These are phyloP conservation scores for Tephrocybe sp. DNA, from an alignment of 768 basidiomycete genomes.

Conservation along the genomic window DNA sequence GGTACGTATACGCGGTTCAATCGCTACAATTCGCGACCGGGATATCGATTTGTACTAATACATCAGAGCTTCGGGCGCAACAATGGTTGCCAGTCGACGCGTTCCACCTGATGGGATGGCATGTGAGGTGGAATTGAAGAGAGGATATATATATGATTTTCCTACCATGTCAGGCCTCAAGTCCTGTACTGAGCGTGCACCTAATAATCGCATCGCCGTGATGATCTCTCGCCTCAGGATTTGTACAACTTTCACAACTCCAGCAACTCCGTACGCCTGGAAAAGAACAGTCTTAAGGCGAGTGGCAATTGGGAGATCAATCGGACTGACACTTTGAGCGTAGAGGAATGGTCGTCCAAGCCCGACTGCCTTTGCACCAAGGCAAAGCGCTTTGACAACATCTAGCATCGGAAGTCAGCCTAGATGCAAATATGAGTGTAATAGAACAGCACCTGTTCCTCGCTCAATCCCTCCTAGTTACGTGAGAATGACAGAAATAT, in stretches of 20 bases:
- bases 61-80: slow-evolving; percentile 31
- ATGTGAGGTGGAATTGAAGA: not conserved
- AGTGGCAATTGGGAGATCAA: not conserved
- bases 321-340: slow-evolving; percentile 66
- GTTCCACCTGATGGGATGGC: slow-evolving; percentile 44
- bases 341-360: slow-evolving; percentile 85
- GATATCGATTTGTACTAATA: not conserved
- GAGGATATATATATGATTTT: not conserved
- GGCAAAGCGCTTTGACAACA: slow-evolving; percentile 84
- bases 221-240: slow-evolving; percentile 78
- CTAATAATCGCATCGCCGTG: slow-evolving; percentile 72
- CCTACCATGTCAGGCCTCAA: slow-evolving; percentile 72
- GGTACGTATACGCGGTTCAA: slow-evolving; percentile 33
- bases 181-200: slow-evolving; percentile 61
- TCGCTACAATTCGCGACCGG: not conserved
- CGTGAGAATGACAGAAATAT: not conserved
- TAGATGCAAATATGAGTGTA: not conserved
- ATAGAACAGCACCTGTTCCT: slow-evolving; percentile 57
- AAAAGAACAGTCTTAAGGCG: slow-evolving; percentile 2
- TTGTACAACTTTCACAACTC: slow-evolving; percentile 61
- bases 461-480: slow-evolving; percentile 56
- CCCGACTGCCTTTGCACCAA: slow-evolving; percentile 86
- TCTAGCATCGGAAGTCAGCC: slow-evolving; percentile 38
- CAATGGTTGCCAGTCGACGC: slow-evolving; percentile 64
- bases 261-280: slow-evolving; percentile 74